A percentile compares a stretch with the other conserved stretches of the same genome.
Conservation (phyloP, 257 asterid genomes). For the Solanum habrochaites region DNA sequence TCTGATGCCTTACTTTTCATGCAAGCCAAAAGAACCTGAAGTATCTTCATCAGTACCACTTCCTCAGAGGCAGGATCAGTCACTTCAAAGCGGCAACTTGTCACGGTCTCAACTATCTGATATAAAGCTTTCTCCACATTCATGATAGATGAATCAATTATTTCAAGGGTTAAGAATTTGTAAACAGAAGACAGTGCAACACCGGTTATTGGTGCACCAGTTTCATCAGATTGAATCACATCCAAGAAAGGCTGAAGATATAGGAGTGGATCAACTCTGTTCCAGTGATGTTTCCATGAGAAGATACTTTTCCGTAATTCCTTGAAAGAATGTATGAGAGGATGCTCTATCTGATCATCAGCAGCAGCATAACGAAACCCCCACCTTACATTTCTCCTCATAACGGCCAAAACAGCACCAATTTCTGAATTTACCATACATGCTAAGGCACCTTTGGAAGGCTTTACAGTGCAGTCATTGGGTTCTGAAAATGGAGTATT, state of each 20-base stretch:
- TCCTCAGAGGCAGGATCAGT: slow-evolving; percentile 5
- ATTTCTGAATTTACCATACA: slow-evolving; percentile 4
- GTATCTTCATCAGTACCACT: slow-evolving; percentile 4
- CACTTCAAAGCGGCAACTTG: slow-evolving; percentile 8
- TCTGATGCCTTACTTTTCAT: background rate
- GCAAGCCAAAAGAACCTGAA: slow-evolving; percentile 4
- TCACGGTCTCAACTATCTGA: slow-evolving; percentile 3
- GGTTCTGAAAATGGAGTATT: background rate
- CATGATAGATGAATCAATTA: background rate
- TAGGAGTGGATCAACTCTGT: background rate
- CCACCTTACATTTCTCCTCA: slow-evolving; percentile 8
- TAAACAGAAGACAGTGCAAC: slow-evolving; percentile 2
- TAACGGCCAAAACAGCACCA: slow-evolving; percentile 2
- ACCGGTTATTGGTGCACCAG: slow-evolving; percentile 6
- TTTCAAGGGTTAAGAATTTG: slow-evolving; percentile 5
- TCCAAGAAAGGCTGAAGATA: slow-evolving; percentile 2
- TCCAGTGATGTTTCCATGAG: slow-evolving; percentile 1
- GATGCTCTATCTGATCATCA: background rate
- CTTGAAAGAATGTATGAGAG: slow-evolving; percentile 3
- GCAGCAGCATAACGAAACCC: background rate
- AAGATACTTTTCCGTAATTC: background rate
- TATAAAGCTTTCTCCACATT: background rate
- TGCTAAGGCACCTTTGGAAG: slow-evolving; percentile 1
- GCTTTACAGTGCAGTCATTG: background rate
- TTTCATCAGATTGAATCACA: slow-evolving; percentile 6